phyloP scores from a whole-genome alignment of 208 protist species.

The Angomonas deanei region DNA sequence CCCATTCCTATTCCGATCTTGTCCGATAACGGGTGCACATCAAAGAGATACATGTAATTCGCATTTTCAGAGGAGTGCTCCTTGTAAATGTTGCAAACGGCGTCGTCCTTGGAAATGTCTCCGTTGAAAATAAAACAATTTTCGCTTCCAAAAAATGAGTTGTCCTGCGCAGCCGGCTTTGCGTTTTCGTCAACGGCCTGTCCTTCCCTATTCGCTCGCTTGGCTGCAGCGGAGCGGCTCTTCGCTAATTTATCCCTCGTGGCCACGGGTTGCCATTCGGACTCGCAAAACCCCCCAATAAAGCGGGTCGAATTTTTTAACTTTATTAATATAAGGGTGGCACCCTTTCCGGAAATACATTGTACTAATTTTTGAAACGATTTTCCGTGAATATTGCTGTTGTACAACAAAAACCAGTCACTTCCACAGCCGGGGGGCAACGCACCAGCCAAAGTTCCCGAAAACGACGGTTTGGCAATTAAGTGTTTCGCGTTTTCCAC shows the following conservation, averaged over 20 bases:
- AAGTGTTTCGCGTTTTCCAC: neutral
- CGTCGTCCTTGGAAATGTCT: neutral
- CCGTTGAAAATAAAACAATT: conserved; percentile 54
- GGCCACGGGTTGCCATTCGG: conserved; percentile 47
- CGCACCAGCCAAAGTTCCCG: conserved; percentile 11
- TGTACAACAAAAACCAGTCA: conserved; percentile 62
- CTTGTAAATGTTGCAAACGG: conserved; percentile 18
- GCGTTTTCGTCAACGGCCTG: conserved; percentile 30
- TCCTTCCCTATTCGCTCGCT: no score
- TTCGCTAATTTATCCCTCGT: conserved; percentile 40
- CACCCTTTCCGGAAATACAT: conserved; percentile 27
- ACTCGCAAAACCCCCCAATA: conserved; percentile 57
- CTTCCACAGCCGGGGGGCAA: conserved; percentile 16
- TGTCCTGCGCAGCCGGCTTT: conserved; percentile 33
- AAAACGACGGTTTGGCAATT: neutral
- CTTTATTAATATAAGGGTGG: conserved; percentile 48
- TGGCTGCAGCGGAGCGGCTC: conserved; percentile 31
- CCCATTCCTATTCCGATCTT: conserved; percentile 69
- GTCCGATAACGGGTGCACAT: conserved; percentile 39
- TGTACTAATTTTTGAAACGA: conserved; percentile 62
- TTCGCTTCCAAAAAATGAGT: conserved; percentile 55
- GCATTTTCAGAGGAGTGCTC: conserved; percentile 34
- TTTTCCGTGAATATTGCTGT: conserved; percentile 45
- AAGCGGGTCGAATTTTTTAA: conserved; percentile 21
- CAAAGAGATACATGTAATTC: conserved; percentile 81